phyloP scores from a whole-genome alignment of 2,329 filamentous ascomycete species.

The Achaetomium macrosporum region DNA sequence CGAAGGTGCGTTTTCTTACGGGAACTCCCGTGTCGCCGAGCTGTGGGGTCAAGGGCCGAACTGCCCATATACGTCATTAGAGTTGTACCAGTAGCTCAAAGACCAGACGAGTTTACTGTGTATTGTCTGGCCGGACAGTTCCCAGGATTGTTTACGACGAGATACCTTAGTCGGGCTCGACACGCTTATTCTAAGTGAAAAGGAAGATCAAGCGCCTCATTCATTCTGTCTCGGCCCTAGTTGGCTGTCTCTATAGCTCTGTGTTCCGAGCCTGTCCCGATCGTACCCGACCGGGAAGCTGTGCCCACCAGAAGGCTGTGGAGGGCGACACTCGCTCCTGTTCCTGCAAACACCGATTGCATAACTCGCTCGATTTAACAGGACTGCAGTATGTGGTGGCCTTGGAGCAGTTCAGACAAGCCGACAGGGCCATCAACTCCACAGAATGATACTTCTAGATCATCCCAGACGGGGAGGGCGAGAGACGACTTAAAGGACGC shows the following conservation, averaged over 20 bases:
- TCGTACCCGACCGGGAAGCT: background rate
- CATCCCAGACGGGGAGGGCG: slow-evolving; percentile 28
- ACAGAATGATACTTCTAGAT: slow-evolving; percentile 15
- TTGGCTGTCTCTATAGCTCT: background rate
- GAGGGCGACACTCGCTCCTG: too few species aligned
- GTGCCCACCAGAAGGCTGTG: too few species aligned
- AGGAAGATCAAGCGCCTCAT: background rate
- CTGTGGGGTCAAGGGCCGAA: background rate
- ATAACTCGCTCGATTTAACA: background rate
- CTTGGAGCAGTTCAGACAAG: slow-evolving; percentile 33
- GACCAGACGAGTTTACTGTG: background rate
- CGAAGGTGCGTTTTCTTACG: background rate
- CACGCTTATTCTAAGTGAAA: too few species aligned
- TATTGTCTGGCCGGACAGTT: background rate
- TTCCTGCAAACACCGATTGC: background rate
- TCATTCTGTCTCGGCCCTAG: background rate
- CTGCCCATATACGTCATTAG: slow-evolving; percentile 2
- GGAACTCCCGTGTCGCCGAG: background rate
- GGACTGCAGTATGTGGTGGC: slow-evolving; percentile 32
- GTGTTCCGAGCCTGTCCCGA: background rate
- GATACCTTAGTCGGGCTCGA: too few species aligned
- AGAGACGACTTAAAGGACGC: slow-evolving; percentile 20
- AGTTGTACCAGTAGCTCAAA: background rate
- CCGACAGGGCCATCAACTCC: slow-evolving; percentile 20
- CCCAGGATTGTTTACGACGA: too few species aligned